phyloP scores from a whole-genome alignment of 2,329 filamentous ascomycete genomes.

The Arthrobotrys entomopaga region DNA sequence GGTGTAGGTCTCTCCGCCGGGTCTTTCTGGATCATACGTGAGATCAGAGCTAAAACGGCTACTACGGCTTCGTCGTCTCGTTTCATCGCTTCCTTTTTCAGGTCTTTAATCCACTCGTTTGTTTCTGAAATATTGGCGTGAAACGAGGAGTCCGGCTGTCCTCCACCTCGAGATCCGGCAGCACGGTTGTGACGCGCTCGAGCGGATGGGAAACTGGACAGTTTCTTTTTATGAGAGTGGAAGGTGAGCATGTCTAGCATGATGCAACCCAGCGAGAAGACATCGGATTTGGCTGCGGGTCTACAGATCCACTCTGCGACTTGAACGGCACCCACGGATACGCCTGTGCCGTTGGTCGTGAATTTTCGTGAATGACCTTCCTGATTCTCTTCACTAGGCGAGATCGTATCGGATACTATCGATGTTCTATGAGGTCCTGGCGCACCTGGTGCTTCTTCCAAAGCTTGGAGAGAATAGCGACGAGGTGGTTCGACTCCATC shows the following conservation, averaged over 20 bases:
- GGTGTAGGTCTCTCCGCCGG: constrained; percentile 56
- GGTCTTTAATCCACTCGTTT: constrained; percentile 72
- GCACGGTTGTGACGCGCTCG: constrained; percentile 71
- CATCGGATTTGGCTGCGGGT: constrained; percentile 66
- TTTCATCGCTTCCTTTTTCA: constrained; percentile 70
- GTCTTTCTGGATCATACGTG: constrained; percentile 57
- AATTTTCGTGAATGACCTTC: constrained; percentile 59
- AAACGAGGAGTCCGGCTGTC: constrained; percentile 75
- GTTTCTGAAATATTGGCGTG: constrained; percentile 76
- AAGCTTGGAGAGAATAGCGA: constrained; percentile 24
- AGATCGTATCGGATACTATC: constrained; percentile 8
- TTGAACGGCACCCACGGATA: constrained; percentile 46
- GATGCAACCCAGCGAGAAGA: constrained; percentile 78
- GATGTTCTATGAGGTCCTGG: constrained; percentile 7
- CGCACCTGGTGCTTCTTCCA: not conserved
- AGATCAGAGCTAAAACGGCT: constrained; percentile 53
- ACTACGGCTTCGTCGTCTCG: constrained; percentile 59
- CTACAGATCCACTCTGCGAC: constrained; percentile 54
- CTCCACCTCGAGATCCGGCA: constrained; percentile 66
- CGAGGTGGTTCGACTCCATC: constrained; percentile 37
- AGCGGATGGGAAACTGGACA: constrained; percentile 72
- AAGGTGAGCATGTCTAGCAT: constrained; percentile 77
- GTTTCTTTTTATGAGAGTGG: constrained; percentile 73
- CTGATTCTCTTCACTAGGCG: constrained; percentile 48
- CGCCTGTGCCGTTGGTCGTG: constrained; percentile 54